These are phyloP conservation scores for Durotheca rogersii DNA, from an alignment of 495 filamentous ascomycete genomes.

Conservation along the genomic window DNA sequence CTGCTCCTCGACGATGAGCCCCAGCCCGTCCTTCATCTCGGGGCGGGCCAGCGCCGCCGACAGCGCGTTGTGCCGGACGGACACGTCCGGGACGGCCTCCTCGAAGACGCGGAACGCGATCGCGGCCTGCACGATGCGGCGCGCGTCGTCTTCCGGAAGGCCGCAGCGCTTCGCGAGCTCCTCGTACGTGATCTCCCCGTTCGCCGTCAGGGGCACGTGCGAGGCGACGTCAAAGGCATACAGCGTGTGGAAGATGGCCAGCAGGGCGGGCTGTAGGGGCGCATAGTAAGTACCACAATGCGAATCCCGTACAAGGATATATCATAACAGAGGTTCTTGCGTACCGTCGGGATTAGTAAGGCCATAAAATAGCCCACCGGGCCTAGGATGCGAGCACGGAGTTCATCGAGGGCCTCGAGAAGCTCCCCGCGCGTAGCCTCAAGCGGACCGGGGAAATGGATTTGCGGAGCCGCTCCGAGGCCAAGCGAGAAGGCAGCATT, in stretches of 20 bases:
- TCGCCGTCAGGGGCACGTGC: conserved; percentile 17
- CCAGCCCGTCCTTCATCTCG: conserved; percentile 37
- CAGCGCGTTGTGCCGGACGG: conserved; percentile 44
- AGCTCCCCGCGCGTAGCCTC: conserved; percentile 17
- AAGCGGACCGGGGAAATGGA: conserved; percentile 9
- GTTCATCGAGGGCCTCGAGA: conserved; percentile 29
- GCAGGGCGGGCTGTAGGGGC: conserved; percentile 9
- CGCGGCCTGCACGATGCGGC: conserved; percentile 49
- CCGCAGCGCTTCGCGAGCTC: conserved; percentile 37
- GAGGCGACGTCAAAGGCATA: conserved; percentile 25
- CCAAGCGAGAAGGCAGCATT: conserved; percentile 24
- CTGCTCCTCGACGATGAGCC: conserved; percentile 43
- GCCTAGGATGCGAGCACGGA: conserved; percentile 21
- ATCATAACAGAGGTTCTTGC: background rate
- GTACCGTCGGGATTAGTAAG: conserved; percentile 13
- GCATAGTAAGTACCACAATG: conserved; percentile 1
- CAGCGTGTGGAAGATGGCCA: conserved; percentile 16
- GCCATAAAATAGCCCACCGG: conserved; percentile 21
- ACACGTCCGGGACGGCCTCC: conserved; percentile 42
- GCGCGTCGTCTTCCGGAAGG: conserved; percentile 36
- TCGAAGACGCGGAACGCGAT: conserved; percentile 50
- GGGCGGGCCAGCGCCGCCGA: conserved; percentile 34
- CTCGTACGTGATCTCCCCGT: conserved; percentile 33
- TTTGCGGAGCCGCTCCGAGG: conserved; percentile 14
- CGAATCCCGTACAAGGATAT: too few species aligned